Base-by-base conservation (phyloP, 768 basidiomycete species). In the Dendrothele bispora region DNA sequence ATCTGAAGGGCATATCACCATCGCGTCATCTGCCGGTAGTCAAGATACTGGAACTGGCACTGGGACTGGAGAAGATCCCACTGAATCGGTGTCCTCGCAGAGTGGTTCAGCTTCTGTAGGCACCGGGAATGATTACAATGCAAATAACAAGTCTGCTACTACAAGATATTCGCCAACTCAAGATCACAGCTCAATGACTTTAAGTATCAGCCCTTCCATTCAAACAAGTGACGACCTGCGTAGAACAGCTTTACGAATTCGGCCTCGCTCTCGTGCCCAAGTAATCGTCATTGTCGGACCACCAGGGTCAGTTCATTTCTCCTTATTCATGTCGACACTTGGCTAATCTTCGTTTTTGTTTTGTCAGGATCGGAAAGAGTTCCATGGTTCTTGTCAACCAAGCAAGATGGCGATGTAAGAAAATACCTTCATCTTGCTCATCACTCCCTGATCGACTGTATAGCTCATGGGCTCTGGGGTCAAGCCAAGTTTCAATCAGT, bases 401-500 rank as follows among this genome's bases (percentile, higher is more conserved):
- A 61, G 83, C 84, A 4, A 82, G 80, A 59, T 88, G 86, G 86
- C 64, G 85, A 66, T 74, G 83, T 81, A 55, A 59, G 72, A 50
- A 32, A 55, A 55, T 50, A 38, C 25, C 45, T 22, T 29, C 25
- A n/a, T 36, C 14, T 29, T 30, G 15, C 7, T 46, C 26, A 35
- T 38, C 8, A 25, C 12, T 26, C 6, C 40, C 17, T 53, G 41
- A 28, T 51, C 11, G 44, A 24, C 34, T 26, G 36, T 24, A 40
- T 40, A 82, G 79, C 77, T 18, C 84, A 86, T 53, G 86, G 86
- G 4, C 71, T 87, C 5, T 88, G 86, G 86, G 86, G 85, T 12
- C 84, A 87, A 52, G 84, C 85, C 6, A 87, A 86, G 63, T 87
- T 87, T 52, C 80, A 84, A 54, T 77, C 69, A 40, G 70, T 74